Base-by-base conservation (phyloP, 306 rosid genomes). In the Glycine latifolia region DNA sequence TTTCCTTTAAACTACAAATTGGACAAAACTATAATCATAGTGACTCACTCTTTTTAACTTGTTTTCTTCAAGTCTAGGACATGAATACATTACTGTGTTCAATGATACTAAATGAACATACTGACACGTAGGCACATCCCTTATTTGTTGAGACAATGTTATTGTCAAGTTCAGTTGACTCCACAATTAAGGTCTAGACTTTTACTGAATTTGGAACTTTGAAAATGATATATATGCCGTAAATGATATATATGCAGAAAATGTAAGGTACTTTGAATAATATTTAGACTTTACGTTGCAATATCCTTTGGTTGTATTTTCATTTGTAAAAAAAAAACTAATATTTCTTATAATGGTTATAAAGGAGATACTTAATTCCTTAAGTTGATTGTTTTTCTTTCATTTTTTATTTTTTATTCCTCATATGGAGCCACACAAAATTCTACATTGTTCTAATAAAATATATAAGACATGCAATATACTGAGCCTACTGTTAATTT, bases 141-240 rank as follows among this genome's bases (percentile, higher is more conserved):
- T 90, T 20, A 20, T 20, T 12, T 33, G 83, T 37, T 90, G 75
- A 17, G 89, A 89, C 84, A 82, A 8, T 2, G 50, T 5, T 82
- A 7, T 60, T 86, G 46, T 82, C 89, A 4, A 59, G 89, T 72
- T 82, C 85, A 37, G 53, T 35, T 61, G 85, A 86, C 33, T 20
- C 73, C 77, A 79, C 82, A 4, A 37, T 87, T 55, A 87, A 90
- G 71, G 26, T 87, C 0, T 87, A 89, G 91, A 81, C 2, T 39
- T 16, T 3, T 11, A 77, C 69, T 8, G 73, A 80, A 47, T 37
- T 6, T 0, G 86, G 70, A 10, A 67, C 39, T 71, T 55, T 88
- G 83, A 77, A 87, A 77, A 80, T 83, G 12, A 20, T 8, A 12
- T 72, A 83, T 37, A 67, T 84, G 1, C 89, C n/a, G n/a, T n/a